Evolutionary conservation across 495 filamentous ascomycete species (phyloP).

Genomic region (Tuber brumale): DNA sequence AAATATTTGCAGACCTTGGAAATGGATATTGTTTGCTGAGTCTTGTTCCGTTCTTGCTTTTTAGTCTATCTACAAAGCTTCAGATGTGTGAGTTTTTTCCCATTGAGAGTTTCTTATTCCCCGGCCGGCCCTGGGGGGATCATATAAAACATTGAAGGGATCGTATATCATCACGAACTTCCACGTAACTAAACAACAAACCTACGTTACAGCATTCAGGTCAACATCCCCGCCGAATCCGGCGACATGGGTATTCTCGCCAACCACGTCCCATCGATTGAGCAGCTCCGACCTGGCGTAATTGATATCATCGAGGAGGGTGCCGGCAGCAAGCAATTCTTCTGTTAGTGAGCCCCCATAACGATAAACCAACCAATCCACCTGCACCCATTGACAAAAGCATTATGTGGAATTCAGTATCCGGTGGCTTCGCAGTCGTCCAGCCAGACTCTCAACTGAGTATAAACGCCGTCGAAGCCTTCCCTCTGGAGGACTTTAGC

Average conservation of each 20-base stretch:
- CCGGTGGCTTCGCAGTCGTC: conserved; percentile 92
- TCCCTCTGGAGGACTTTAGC: conserved; percentile 90
- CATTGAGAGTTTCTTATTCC: conserved; percentile 16
- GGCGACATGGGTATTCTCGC: conserved; percentile 99
- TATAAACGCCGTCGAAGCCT: conserved; percentile 97
- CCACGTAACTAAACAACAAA: conserved; percentile 46
- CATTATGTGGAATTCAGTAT: conserved; percentile 53
- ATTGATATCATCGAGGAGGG: conserved; percentile 94
- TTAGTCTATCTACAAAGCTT: conserved; percentile 67
- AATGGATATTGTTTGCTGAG: conserved; percentile 7
- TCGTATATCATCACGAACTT: conserved; percentile 46
- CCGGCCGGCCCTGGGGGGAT: conserved; percentile 18
- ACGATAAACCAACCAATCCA: conserved; percentile 9
- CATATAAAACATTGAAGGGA: conserved; percentile 20
- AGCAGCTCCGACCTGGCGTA: conserved; percentile 94
- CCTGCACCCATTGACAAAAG: not conserved
- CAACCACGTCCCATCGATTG: conserved; percentile 97
- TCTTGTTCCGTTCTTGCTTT: not conserved
- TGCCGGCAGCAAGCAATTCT: conserved; percentile 91
- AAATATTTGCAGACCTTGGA: not conserved
- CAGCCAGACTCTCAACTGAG: conserved; percentile 90
- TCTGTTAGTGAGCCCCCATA: conserved; percentile 61
- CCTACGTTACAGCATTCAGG: conserved; percentile 73
- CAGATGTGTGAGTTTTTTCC: conserved; percentile 60
- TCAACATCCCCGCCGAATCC: conserved; percentile 96